Base-by-base conservation (phyloP, 495 filamentous ascomycete species). In the Parathielavia hyrcaniae region DNA sequence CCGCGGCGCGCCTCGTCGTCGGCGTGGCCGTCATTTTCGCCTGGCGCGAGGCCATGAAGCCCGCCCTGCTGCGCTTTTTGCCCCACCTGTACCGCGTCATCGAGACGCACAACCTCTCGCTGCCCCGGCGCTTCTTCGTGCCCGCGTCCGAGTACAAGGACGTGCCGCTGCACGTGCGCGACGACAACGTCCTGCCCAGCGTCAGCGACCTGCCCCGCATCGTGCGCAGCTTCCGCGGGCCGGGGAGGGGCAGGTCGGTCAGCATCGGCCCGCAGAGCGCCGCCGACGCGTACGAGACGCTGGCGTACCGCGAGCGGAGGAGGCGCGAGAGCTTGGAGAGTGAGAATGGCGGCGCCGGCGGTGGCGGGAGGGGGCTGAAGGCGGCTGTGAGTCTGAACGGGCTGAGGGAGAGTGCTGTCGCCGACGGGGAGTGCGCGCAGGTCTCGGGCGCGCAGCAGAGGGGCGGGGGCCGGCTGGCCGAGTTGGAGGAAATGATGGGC, bases 231-330 rank as follows among this genome's bases (percentile, higher is more conserved):
- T 86, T 98, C 17, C 82, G 89, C 16, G 86, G 93, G 62, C 89
- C 89, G 0, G 73, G 87, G 19, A 79, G 83, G 58, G 81, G 82
- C 55, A 81, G 93, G n/a, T 84, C 89, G 39, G 83, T 97, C 22
- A 96, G 90, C 22, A 80, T 98, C 35, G 93, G 93, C 0, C 93
- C 93, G 7, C 93, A 97, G 72, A 96, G 91, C 26, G 89, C 87
- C 57, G 93, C 93, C 4, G 93, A 98, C 70, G 93, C 91, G 8
- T 96, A 96, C 67, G 93, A 98, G 73, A 90, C 89, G 17, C 74
- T 97, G 20, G 93, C 93, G n/a, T 96, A 92, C 64, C 83, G 91
- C 3, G 89, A 95, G 68, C 83, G 89, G 63, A 81, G 81, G 61
- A 78, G 91, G 62, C 77, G 88, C 41, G 88, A 96, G 68, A 96